These are phyloP conservation scores for Pichia paraexigua DNA, from an alignment of 805 yeast genomes.

Conservation along the genomic window DNA sequence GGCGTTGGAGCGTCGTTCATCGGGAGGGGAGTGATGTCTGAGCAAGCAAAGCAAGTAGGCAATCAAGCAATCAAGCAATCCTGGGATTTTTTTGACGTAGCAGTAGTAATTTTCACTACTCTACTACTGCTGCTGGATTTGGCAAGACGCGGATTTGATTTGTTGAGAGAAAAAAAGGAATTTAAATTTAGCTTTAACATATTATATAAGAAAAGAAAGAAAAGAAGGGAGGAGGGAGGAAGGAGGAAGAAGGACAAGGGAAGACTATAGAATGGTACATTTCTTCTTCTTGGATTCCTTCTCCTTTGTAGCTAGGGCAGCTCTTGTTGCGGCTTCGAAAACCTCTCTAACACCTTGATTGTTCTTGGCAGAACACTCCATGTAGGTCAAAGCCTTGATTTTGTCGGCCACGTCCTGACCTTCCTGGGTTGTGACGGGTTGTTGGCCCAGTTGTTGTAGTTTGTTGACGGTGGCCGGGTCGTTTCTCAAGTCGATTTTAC, in stretches of 20 bases:
- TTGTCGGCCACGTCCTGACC: constrained; percentile 83
- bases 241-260: neutral
- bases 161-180: too few relatives aligned
- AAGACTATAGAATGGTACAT: constrained; percentile 59
- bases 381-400: constrained; percentile 79
- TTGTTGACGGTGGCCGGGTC: constrained; percentile 71
- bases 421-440: constrained; percentile 74
- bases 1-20: constrained; percentile 81
- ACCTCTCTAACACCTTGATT: constrained; percentile 91
- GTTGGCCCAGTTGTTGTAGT: constrained; percentile 65
- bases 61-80: too few relatives aligned
- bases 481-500: constrained; percentile 82
- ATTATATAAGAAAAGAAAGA: neutral
- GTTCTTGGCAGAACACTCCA: constrained; percentile 89
- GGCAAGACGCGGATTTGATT: neutral
- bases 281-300: constrained; percentile 51
- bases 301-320: constrained; percentile 67
- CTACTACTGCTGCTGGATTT: too few relatives aligned
- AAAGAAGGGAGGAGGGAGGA: neutral
- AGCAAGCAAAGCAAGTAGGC: too few relatives aligned
- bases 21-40: neutral
- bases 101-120: too few relatives aligned
- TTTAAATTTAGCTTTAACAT: too few relatives aligned
- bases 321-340: constrained; percentile 87
- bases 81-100: too few relatives aligned